Evolutionary conservation across 306 rosid genomes (phyloP).

Genomic region (Gastrolobium bilobum): DNA sequence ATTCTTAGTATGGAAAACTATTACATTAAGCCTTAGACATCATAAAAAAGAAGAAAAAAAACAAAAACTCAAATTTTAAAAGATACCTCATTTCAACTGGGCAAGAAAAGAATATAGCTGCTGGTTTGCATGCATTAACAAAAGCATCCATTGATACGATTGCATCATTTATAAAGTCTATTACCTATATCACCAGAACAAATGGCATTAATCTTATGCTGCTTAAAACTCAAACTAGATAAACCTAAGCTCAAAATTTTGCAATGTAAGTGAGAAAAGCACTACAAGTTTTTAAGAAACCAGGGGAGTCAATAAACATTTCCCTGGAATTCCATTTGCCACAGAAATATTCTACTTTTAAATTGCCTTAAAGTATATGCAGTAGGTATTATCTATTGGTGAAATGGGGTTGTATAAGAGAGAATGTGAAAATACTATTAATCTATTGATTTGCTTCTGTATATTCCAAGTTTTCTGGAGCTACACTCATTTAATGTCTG

Average conservation of each 20-base stretch:
- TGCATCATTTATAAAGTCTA: slow-evolving; percentile 95
- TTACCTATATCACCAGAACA: slow-evolving; percentile 67
- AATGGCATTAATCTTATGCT: slow-evolving; percentile 34
- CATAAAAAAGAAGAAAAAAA: neutral
- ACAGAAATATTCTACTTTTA: slow-evolving; percentile 15
- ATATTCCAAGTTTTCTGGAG: slow-evolving; percentile 14
- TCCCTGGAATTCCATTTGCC: slow-evolving; percentile 37
- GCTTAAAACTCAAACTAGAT: slow-evolving; percentile 34
- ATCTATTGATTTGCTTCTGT: slow-evolving; percentile 16
- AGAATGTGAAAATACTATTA: neutral
- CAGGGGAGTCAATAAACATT: neutral
- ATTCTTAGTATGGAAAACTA: too few species aligned
- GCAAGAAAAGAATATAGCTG: slow-evolving; percentile 80
- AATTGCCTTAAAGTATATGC: slow-evolving; percentile 14
- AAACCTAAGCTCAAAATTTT: slow-evolving; percentile 28
- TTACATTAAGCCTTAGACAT: neutral
- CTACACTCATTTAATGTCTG: slow-evolving; percentile 16
- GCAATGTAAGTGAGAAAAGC: slow-evolving; percentile 28
- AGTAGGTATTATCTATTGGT: neutral
- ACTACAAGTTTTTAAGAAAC: neutral
- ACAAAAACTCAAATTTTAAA: slow-evolving; percentile 10
- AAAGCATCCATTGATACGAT: slow-evolving; percentile 84
- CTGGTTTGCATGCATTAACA: slow-evolving; percentile 70
- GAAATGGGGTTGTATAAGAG: slow-evolving; percentile 9
- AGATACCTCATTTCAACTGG: slow-evolving; percentile 84